Conservation (phyloP, 108 stramenopile genomes). For the Skeletonema tropicum region DNA sequence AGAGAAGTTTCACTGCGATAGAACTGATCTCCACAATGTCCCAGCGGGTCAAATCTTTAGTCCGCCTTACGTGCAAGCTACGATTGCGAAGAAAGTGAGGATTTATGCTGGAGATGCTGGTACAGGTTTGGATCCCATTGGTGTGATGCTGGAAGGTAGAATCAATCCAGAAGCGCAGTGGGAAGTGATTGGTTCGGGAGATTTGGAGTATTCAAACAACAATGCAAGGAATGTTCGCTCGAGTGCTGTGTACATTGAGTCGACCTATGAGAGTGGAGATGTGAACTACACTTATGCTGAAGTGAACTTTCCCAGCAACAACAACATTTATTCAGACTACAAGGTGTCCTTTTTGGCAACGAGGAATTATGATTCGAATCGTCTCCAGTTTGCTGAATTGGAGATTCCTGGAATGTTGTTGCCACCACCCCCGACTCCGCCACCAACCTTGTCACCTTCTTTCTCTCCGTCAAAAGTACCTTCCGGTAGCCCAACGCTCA, state of each 20-base stretch:
- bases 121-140: neutral
- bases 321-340: constrained; percentile 21
- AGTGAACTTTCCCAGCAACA: constrained; percentile 20
- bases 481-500: neutral
- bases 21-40: neutral
- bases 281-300: constrained; percentile 4
- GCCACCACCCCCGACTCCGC: constrained; percentile 6
- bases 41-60: constrained; percentile 2
- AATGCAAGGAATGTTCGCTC: neutral
- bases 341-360: constrained; percentile 9
- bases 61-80: constrained; percentile 15
- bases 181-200: neutral
- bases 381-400: constrained; percentile 2
- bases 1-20: constrained; percentile 13
- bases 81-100: constrained; percentile 11
- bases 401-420: constrained; percentile 14
- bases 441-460: constrained; percentile 5
- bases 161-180: neutral
- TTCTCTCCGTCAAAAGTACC: neutral
- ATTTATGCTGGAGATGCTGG: constrained; percentile 4
- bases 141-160: neutral
- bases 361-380: neutral
- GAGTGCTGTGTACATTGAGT: constrained; percentile 11
- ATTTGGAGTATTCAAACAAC: neutral
- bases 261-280: constrained; percentile 31